Evolutionary conservation across 495 filamentous ascomycete species (phyloP).

Genomic region (Neurospora sp.): DNA sequence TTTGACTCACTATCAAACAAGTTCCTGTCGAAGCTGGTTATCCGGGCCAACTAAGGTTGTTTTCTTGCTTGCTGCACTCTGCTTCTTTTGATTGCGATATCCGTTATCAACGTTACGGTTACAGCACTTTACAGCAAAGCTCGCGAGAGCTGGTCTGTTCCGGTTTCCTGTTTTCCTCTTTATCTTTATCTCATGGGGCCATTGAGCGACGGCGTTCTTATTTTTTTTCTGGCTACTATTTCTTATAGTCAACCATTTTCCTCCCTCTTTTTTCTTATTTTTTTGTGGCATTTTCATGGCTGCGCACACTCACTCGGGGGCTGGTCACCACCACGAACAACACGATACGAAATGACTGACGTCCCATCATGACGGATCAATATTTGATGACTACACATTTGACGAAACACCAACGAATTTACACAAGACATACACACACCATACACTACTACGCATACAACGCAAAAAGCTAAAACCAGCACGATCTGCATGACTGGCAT

Average conservation of each 20-base stretch:
- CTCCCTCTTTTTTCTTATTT: neutral
- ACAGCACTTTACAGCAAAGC: conserved; percentile 13
- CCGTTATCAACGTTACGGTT: conserved; percentile 10
- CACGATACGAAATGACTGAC: conserved; percentile 15
- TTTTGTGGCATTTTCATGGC: neutral
- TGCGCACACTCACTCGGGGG: conserved; percentile 8
- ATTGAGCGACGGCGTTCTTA: conserved; percentile 22
- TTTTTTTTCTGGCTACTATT: conserved; percentile 1
- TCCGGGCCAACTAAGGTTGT: conserved; percentile 66
- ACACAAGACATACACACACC: neutral
- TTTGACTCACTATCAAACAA: conserved; percentile 93
- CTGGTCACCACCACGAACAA: conserved; percentile 6
- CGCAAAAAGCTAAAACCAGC: neutral
- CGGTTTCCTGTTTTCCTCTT: conserved; percentile 22
- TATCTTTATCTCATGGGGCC: conserved; percentile 12
- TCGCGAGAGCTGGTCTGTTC: conserved; percentile 15
- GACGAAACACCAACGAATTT: neutral
- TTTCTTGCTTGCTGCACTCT: conserved; percentile 17
- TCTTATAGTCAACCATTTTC: neutral
- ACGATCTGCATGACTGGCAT: conserved; percentile 14
- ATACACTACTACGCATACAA: neutral
- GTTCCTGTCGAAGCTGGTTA: conserved; percentile 86
- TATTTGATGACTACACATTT: conserved; percentile 1
- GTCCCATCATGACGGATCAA: conserved; percentile 9
- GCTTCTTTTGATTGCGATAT: conserved; percentile 13